Percentiles rank a stretch among this genome's conserved stretches.
Evolutionary conservation across 306 rosid species (phyloP).

Genomic region (Citrullus amarus): DNA sequence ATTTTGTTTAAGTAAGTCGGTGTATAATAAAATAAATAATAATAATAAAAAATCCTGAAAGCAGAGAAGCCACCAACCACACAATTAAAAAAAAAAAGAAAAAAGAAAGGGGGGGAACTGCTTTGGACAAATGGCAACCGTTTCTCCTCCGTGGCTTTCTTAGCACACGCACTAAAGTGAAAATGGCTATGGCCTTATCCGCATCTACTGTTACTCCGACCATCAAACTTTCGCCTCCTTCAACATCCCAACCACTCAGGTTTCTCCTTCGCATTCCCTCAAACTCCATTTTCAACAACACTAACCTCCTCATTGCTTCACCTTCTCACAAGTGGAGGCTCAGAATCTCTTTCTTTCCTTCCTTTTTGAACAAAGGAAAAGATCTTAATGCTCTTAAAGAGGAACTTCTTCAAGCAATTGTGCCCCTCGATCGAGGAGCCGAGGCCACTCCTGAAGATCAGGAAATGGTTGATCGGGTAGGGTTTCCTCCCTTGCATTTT

Average conservation of each 20-base stretch:
- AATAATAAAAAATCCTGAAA: not conserved
- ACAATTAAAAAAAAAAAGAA: not conserved
- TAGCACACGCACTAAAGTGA: too few relatives aligned
- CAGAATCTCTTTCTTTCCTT: conserved; percentile 56
- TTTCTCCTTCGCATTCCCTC: conserved; percentile 18
- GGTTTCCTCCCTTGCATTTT: not conserved
- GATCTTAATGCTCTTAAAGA: conserved; percentile 47
- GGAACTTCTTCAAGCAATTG: conserved; percentile 68
- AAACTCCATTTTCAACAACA: not conserved
- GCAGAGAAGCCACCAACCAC: not conserved
- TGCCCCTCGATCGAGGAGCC: conserved; percentile 77
- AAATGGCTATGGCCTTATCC: conserved; percentile 4
- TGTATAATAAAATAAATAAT: too few relatives aligned
- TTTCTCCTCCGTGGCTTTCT: not conserved
- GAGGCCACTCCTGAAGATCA: conserved; percentile 70
- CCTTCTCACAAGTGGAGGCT: conserved; percentile 47
- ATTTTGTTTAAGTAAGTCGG: too few relatives aligned
- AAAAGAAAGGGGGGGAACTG: too few relatives aligned
- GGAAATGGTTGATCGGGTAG: conserved; percentile 52
- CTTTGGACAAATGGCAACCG: not conserved
- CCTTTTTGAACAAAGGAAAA: conserved; percentile 49
- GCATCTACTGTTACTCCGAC: not conserved
- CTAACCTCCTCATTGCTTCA: conserved; percentile 5
- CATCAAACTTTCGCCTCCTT: not conserved
- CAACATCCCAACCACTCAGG: conserved; percentile 1